A percentile compares a stretch with the other conserved stretches of the same genome.
Conservation (phyloP, 2,329 filamentous ascomycete species). For the Amauroascus verrucosus region DNA sequence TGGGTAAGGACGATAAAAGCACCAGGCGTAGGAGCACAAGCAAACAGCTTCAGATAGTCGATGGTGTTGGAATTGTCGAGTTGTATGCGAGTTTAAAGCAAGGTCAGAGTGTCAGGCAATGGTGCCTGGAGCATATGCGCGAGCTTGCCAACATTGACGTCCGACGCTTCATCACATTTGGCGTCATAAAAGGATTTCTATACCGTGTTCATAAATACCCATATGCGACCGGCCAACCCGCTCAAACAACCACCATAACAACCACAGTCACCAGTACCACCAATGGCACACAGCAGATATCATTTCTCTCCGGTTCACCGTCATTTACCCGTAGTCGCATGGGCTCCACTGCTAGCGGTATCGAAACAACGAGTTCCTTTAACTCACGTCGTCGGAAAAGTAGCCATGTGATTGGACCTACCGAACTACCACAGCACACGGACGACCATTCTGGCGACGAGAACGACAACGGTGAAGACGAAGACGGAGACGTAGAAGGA, state of each 20-base stretch:
- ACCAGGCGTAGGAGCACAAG: background rate
- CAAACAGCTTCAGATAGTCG: conserved; percentile 21
- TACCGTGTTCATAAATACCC: conserved; percentile 91
- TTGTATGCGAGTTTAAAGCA: conserved; percentile 79
- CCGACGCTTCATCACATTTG: conserved; percentile 86
- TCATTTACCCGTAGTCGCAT: conserved; percentile 9
- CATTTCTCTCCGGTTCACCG: conserved; percentile 12
- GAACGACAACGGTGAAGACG: conserved; percentile 9
- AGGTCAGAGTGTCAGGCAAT: conserved; percentile 75
- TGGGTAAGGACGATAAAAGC: conserved; percentile 24
- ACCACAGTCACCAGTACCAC: conserved; percentile 12
- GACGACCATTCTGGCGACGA: conserved; percentile 6
- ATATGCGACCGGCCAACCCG: conserved; percentile 40
- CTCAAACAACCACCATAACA: conserved; percentile 18
- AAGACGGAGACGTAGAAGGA: conserved; percentile 12
- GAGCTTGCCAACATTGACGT: conserved; percentile 71
- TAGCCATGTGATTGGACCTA: background rate
- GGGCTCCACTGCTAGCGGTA: conserved; percentile 10
- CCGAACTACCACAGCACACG: background rate
- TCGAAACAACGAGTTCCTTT: conserved; percentile 1
- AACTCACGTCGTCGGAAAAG: conserved; percentile 1
- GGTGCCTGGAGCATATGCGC: conserved; percentile 66
- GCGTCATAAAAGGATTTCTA: conserved; percentile 86
- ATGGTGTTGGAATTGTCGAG: conserved; percentile 52
- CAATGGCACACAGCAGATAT: conserved; percentile 6